Conservation (phyloP, 2,329 filamentous ascomycete genomes). For the Orbilia blumenaviensis region DNA sequence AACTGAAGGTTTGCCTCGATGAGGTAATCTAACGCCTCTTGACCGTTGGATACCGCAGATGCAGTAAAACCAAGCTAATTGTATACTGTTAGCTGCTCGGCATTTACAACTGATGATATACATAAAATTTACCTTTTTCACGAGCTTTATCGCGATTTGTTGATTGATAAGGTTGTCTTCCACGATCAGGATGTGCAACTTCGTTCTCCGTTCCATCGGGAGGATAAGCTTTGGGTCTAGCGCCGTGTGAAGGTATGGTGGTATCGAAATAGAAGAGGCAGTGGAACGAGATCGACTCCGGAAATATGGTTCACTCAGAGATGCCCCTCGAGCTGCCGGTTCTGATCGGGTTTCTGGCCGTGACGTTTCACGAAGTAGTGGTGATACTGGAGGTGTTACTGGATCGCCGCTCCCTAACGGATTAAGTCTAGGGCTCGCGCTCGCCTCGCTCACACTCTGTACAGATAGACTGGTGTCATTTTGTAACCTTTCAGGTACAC, state of each 20-base stretch:
- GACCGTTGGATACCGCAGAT: conserved; percentile 63
- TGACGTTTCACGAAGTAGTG: conserved; percentile 53
- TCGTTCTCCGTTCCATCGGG: conserved; percentile 67
- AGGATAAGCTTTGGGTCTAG: conserved; percentile 35
- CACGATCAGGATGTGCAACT: conserved; percentile 77
- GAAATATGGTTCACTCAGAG: conserved; percentile 24
- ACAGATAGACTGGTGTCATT: conserved; percentile 45
- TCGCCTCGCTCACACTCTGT: conserved; percentile 36
- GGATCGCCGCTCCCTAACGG: conserved; percentile 58
- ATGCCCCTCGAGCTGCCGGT: background rate
- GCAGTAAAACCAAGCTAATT: conserved; percentile 46
- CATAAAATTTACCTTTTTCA: conserved; percentile 79
- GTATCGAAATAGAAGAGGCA: conserved; percentile 42
- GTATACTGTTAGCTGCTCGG: too few species aligned
- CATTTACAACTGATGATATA: too few species aligned
- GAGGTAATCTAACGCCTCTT: conserved; percentile 80
- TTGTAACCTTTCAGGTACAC: conserved; percentile 73
- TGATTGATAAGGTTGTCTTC: conserved; percentile 83
- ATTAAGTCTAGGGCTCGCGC: conserved; percentile 53
- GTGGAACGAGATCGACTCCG: conserved; percentile 40
- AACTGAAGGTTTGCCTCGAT: conserved; percentile 64
- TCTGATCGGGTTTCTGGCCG: conserved; percentile 22
- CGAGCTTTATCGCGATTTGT: conserved; percentile 78
- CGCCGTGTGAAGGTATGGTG: conserved; percentile 5
- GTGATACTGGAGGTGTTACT: conserved; percentile 62